phyloP scores from a whole-genome alignment of 768 basidiomycete genomes.

The Suillus tomentosus region DNA sequence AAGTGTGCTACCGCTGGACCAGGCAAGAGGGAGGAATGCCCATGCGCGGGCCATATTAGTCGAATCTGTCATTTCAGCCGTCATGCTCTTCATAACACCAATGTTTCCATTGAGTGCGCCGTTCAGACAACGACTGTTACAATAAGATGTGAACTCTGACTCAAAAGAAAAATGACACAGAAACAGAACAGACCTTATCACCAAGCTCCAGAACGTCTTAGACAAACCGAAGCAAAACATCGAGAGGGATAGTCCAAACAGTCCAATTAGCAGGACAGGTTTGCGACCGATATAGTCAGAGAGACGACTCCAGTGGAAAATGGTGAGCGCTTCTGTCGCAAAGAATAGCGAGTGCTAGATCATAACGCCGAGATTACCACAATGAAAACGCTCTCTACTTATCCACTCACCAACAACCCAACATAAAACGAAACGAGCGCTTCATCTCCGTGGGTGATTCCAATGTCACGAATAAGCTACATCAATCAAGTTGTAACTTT shows the following conservation, averaged over 20 bases:
- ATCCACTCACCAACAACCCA: slow-evolving; percentile 44
- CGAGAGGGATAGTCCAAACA: slow-evolving; percentile 46
- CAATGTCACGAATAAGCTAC: slow-evolving; percentile 33
- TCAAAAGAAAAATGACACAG: neutral
- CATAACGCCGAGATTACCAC: neutral
- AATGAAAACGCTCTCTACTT: neutral
- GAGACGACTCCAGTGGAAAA: slow-evolving; percentile 50
- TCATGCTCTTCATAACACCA: slow-evolving; percentile 50
- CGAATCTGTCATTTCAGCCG: slow-evolving; percentile 43
- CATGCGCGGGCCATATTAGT: slow-evolving; percentile 44
- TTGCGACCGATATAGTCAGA: slow-evolving; percentile 53
- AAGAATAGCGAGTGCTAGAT: slow-evolving; percentile 50
- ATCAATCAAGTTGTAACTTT: neutral
- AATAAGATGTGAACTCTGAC: neutral
- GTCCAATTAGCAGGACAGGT: slow-evolving; percentile 47
- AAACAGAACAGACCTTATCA: slow-evolving; percentile 38
- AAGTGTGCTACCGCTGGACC: slow-evolving; percentile 43
- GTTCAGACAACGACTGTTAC: slow-evolving; percentile 42
- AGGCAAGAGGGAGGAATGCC: slow-evolving; percentile 56
- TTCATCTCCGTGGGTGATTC: slow-evolving; percentile 46
- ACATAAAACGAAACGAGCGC: slow-evolving; percentile 49
- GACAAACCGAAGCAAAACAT: slow-evolving; percentile 53
- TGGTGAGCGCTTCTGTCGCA: slow-evolving; percentile 48
- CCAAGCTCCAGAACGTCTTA: slow-evolving; percentile 44
- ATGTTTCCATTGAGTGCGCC: slow-evolving; percentile 60